These are phyloP conservation scores for Cladophialophora yegresii DNA, from an alignment of 2,329 filamentous ascomycete species.

Conservation along the genomic window DNA sequence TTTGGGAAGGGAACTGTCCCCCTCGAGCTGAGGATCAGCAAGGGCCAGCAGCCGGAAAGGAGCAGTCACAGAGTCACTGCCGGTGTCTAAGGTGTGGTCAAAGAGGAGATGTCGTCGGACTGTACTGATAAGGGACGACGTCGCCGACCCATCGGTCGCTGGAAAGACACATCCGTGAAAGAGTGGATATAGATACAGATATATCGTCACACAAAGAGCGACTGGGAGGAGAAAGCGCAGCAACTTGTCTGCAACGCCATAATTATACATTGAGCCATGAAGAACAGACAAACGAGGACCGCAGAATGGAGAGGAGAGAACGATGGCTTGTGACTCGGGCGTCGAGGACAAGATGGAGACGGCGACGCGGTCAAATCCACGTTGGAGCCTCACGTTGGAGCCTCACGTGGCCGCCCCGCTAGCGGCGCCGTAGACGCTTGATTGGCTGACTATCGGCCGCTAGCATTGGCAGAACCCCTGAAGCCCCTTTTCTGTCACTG, in stretches of 20 bases:
- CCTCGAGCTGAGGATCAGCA: constrained; percentile 91
- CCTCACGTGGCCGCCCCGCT: not conserved
- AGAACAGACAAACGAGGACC: constrained; percentile 16
- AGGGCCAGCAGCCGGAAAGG: constrained; percentile 86
- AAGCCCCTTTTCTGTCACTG: not conserved
- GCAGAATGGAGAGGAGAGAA: constrained; percentile 47
- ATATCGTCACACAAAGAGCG: constrained; percentile 69
- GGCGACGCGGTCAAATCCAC: not conserved
- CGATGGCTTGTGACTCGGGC: not conserved
- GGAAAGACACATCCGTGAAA: constrained; percentile 82
- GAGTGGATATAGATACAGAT: constrained; percentile 84
- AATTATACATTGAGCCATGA: constrained; percentile 30
- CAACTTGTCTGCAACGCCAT: constrained; percentile 37
- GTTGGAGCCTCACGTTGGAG: not conserved
- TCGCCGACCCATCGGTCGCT: constrained; percentile 44
- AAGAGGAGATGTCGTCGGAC: constrained; percentile 42
- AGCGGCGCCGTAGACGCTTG: not conserved
- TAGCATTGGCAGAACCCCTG: not conserved
- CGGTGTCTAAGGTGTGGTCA: constrained; percentile 11
- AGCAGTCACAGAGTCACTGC: constrained; percentile 46
- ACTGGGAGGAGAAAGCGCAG: constrained; percentile 62
- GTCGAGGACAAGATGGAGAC: not conserved
- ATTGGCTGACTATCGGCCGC: not conserved
- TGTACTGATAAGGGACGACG: constrained; percentile 40
- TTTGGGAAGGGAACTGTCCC: constrained; percentile 76